These are phyloP conservation scores for Epipyxis sp. DNA, from an alignment of 108 stramenopile genomes.

Conservation along the genomic window DNA sequence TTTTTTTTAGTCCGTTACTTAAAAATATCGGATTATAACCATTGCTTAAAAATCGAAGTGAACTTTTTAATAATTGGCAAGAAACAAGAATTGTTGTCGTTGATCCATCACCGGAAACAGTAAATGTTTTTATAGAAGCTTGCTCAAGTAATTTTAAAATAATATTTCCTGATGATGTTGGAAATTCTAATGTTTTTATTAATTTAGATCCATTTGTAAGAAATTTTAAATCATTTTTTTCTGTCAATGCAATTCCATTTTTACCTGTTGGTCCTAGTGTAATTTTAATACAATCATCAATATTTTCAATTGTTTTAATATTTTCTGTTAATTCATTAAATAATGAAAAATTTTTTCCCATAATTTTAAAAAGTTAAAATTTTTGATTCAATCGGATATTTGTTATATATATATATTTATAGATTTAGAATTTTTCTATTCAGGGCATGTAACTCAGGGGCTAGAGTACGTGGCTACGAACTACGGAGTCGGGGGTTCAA, in stretches of 20 bases:
- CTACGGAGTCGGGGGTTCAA: slow-evolving; percentile 27
- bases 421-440: not conserved
- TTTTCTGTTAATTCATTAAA: not conserved
- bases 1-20: not conserved
- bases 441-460: slow-evolving; percentile 25
- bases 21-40: not conserved
- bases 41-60: not conserved
- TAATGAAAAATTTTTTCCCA: slow-evolving; percentile 25
- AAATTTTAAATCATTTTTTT: slow-evolving; percentile 10
- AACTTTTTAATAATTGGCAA: not conserved
- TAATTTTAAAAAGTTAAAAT: too few relatives aligned
- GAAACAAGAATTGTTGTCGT: slow-evolving; percentile 11
- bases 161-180: not conserved
- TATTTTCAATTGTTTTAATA: not conserved
- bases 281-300: slow-evolving; percentile 21
- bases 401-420: slow-evolving; percentile 1
- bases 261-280: slow-evolving; percentile 10
- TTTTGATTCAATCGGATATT: not conserved
- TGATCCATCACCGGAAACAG: slow-evolving; percentile 5
- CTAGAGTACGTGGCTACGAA: slow-evolving; percentile 30
- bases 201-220: slow-evolving; percentile 5
- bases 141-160: slow-evolving; percentile 15
- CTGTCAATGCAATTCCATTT: not conserved
- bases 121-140: slow-evolving; percentile 8
- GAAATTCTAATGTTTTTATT: slow-evolving; percentile 10